phyloP scores from a whole-genome alignment of 164 flowering plant species.

The Umbellularia californica region DNA sequence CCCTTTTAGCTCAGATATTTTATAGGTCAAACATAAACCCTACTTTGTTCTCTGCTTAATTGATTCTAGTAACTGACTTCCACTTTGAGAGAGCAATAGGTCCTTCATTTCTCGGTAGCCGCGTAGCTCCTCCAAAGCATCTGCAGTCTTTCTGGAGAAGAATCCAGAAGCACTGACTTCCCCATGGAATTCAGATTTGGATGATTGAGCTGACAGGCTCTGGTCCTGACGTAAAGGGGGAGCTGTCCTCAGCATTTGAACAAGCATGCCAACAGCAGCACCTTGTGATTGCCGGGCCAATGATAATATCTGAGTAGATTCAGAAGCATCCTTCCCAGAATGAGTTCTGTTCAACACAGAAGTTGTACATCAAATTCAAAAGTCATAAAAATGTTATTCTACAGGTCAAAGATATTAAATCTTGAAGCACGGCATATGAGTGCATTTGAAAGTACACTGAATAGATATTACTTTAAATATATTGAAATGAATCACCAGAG shows the following conservation, averaged over 20 bases:
- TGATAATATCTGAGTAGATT: slow-evolving; percentile 31
- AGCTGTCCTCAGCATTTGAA: slow-evolving; percentile 81
- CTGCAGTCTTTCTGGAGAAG: slow-evolving; percentile 62
- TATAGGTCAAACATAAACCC: not conserved
- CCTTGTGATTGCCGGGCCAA: slow-evolving; percentile 62
- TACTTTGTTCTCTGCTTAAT: slow-evolving; percentile 23
- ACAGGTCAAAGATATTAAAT: not conserved
- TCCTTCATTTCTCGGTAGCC: slow-evolving; percentile 75
- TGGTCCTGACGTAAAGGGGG: slow-evolving; percentile 78
- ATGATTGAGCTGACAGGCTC: slow-evolving; percentile 49
- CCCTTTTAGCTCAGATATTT: not conserved
- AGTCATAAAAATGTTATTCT: not conserved
- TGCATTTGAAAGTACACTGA: not conserved
- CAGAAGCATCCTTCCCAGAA: slow-evolving; percentile 40
- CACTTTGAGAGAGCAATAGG: slow-evolving; percentile 68
- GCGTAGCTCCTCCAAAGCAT: slow-evolving; percentile 84
- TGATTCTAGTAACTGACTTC: slow-evolving; percentile 22
- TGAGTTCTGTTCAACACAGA: slow-evolving; percentile 19
- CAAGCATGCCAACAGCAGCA: slow-evolving; percentile 81
- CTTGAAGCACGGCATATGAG: not conserved
- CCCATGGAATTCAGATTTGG: slow-evolving; percentile 37
- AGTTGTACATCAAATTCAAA: not conserved
- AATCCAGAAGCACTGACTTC: slow-evolving; percentile 51
- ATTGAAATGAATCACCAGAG: not conserved
- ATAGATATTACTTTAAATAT: not conserved